Conservation (phyloP, 345 rosid genomes). For the Citrus medica region DNA sequence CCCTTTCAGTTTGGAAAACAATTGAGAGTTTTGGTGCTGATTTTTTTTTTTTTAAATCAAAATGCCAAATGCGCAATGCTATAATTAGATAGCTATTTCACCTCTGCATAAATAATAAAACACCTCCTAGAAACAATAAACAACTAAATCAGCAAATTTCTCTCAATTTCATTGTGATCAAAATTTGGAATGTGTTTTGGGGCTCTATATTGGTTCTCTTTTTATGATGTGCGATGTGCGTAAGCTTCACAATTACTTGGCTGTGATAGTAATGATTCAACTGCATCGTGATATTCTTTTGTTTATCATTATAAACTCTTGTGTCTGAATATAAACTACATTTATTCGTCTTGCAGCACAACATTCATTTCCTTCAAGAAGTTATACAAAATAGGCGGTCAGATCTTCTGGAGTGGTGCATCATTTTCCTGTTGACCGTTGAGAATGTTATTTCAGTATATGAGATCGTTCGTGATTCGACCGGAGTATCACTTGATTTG, state of each 20-base stretch:
- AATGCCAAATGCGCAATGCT: not conserved
- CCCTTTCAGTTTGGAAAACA: not conserved
- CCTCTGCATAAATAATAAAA: not conserved
- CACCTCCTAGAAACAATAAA: not conserved
- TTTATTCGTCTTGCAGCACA: constrained; percentile 56
- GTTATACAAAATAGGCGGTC: constrained; percentile 81
- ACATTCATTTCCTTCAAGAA: constrained; percentile 91
- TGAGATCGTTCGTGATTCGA: constrained; percentile 59
- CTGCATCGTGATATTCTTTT: not conserved
- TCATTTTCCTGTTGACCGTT: constrained; percentile 67
- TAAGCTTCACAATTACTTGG: not conserved
- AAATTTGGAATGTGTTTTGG: not conserved
- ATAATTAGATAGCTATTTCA: not conserved
- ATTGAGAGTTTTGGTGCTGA: not conserved
- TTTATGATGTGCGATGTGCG: not conserved
- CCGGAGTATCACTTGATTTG: constrained; percentile 26
- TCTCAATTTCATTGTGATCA: not conserved
- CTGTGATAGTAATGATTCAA: not conserved
- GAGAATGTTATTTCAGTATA: constrained; percentile 71
- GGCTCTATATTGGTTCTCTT: not conserved
- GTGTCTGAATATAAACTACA: not conserved
- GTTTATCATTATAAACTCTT: not conserved
- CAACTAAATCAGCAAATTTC: not conserved
- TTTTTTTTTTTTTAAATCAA: not conserved
- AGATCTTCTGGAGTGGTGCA: constrained; percentile 86